phyloP scores from a whole-genome alignment of 208 protist species.

The Leishmania turanica region DNA sequence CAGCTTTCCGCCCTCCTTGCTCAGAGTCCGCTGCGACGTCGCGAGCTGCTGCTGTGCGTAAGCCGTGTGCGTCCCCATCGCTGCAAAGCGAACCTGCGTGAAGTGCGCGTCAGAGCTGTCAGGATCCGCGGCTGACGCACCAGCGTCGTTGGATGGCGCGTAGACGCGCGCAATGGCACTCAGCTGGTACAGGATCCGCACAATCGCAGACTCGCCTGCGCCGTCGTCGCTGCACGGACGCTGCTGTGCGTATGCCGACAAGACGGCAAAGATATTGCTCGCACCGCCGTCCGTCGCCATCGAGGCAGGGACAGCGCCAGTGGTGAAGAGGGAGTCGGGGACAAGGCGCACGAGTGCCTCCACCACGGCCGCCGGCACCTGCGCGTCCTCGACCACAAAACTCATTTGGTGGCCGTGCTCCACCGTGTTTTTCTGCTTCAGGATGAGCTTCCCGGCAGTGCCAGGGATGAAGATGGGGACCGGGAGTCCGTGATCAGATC shows the following conservation, averaged over 20 bases:
- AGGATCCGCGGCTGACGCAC: background rate
- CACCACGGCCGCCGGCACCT: constrained; percentile 49
- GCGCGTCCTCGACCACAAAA: constrained; percentile 46
- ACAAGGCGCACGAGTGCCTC: constrained; percentile 29
- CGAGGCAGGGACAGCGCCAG: constrained; percentile 5
- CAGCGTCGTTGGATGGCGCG: background rate
- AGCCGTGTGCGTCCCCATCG: constrained; percentile 11
- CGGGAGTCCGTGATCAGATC: constrained; percentile 10
- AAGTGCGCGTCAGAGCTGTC: constrained; percentile 23
- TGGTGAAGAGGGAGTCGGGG: constrained; percentile 17
- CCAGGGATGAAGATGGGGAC: constrained; percentile 19
- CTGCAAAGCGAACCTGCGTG: constrained; percentile 27
- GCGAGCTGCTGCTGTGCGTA: constrained; percentile 15
- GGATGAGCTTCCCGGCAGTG: constrained; percentile 42
- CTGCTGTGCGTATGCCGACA: constrained; percentile 24
- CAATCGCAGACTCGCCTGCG: constrained; percentile 12
- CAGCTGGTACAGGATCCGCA: constrained; percentile 19
- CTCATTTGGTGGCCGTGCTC: constrained; percentile 71
- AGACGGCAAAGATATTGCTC: constrained; percentile 11
- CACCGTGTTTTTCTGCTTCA: constrained; percentile 74
- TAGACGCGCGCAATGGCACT: constrained; percentile 9
- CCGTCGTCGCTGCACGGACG: constrained; percentile 12
- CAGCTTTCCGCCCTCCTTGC: background rate
- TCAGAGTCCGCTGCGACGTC: background rate
- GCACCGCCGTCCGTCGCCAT: background rate